Percentiles rank a stretch among this genome's conserved stretches.
phyloP scores from a whole-genome alignment of 1,139 yeast species.

The Diutina mesorugosa region DNA sequence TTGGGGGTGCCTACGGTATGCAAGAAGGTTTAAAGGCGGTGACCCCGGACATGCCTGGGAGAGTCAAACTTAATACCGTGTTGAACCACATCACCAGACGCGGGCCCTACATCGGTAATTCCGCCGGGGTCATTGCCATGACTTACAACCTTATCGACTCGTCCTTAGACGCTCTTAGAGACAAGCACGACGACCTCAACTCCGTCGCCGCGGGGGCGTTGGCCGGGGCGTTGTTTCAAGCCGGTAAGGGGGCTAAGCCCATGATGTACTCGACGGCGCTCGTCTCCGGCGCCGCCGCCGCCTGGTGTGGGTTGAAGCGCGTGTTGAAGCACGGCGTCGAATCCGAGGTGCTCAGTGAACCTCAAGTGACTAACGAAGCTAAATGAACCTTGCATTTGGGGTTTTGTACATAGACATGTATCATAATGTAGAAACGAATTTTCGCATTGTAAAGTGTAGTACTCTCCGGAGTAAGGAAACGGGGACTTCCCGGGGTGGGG shows the following conservation, averaged over 20 bases:
- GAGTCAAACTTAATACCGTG: conserved; percentile 75
- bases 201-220: conserved; percentile 83
- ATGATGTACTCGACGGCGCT: conserved; percentile 80
- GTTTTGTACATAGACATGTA: background rate
- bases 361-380: background rate
- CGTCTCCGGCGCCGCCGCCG: conserved; percentile 83
- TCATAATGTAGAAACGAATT: background rate
- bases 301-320: conserved; percentile 81
- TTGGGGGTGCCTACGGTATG: conserved; percentile 84
- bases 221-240: conserved; percentile 85
- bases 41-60: conserved; percentile 61
- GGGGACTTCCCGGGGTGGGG: too few species aligned
- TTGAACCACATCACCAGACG: conserved; percentile 87
- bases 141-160: conserved; percentile 80
- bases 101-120: conserved; percentile 92
- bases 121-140: conserved; percentile 87
- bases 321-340: conserved; percentile 11
- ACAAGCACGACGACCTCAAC: conserved; percentile 76
- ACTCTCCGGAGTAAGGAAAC: background rate
- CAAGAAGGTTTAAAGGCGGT: conserved; percentile 73
- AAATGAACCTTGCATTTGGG: background rate
- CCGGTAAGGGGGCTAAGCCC: conserved; percentile 75
- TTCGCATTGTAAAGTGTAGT: background rate
- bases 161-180: conserved; percentile 66
- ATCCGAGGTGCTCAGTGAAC: background rate